phyloP scores from a whole-genome alignment of 73 alveolate genomes.

The Paramecium pentaurelia region DNA sequence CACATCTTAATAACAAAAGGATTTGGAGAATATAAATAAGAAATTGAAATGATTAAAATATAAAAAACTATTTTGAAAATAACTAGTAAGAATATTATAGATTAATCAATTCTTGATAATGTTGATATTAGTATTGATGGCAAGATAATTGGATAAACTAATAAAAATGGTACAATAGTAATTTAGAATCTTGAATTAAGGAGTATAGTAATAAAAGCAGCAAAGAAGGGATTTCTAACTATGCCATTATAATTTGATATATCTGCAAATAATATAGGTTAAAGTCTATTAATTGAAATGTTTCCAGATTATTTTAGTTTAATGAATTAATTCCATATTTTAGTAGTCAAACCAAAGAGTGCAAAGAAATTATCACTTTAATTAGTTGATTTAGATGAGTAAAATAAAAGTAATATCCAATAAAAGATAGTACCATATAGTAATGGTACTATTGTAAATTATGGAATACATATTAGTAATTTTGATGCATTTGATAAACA shows the following conservation, averaged over 20 bases:
- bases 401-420: neutral
- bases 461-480: neutral
- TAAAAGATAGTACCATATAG: neutral
- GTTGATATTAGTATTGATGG: neutral
- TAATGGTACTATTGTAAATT: neutral
- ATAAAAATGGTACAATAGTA: neutral
- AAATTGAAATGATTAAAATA: neutral
- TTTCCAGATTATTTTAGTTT: slow-evolving; percentile 33
- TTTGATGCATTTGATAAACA: neutral
- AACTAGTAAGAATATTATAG: neutral
- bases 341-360: neutral
- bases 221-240: neutral
- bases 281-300: neutral
- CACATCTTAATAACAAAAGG: neutral
- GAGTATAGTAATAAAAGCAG: neutral
- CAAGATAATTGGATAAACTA: neutral
- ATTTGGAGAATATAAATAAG: neutral
- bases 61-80: neutral
- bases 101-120: neutral
- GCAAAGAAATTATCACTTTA: neutral
- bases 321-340: slow-evolving; percentile 2
- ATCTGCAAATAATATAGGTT: neutral
- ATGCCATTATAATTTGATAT: slow-evolving; percentile 27
- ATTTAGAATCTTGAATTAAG: slow-evolving; percentile 6
- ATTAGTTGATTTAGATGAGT: neutral